phyloP scores from a whole-genome alignment of 495 filamentous ascomycete genomes.

The Viridothelium virens region DNA sequence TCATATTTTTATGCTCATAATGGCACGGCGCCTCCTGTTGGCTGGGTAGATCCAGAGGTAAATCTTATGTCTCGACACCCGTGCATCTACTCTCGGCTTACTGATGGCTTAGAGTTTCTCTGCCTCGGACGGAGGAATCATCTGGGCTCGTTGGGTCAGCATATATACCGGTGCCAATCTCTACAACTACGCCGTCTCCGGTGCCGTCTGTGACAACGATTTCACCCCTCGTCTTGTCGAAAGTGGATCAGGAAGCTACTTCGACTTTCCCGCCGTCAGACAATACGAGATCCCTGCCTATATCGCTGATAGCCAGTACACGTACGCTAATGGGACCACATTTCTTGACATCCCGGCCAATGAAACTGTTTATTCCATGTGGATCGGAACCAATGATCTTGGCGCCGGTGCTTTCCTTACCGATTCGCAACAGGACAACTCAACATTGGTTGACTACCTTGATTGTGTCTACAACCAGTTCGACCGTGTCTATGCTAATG shows the following conservation, averaged over 20 bases:
- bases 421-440: conserved; percentile 44
- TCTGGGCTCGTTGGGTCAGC: conserved; percentile 59
- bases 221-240: conserved; percentile 47
- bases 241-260: conserved; percentile 20
- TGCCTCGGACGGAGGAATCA: conserved; percentile 56
- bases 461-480: conserved; percentile 56
- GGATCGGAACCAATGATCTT: conserved; percentile 75
- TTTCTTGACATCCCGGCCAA: conserved; percentile 45
- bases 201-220: conserved; percentile 62
- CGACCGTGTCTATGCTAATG: conserved; percentile 52
- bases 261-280: conserved; percentile 51
- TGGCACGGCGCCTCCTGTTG: conserved; percentile 53
- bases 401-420: conserved; percentile 55
- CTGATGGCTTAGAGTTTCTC: conserved; percentile 12
- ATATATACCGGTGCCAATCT: conserved; percentile 48
- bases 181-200: conserved; percentile 66
- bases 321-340: conserved; percentile 35
- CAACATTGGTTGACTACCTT: conserved; percentile 39
- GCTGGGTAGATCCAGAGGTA: conserved; percentile 43
- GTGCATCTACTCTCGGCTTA: neutral
- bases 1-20: conserved; percentile 52
- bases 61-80: neutral
- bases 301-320: conserved; percentile 48
- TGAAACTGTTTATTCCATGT: conserved; percentile 64
- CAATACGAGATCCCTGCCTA: conserved; percentile 66